phyloP scores from a whole-genome alignment of 192 early-diverging fungal species.

The Backusella morwellensis region DNA sequence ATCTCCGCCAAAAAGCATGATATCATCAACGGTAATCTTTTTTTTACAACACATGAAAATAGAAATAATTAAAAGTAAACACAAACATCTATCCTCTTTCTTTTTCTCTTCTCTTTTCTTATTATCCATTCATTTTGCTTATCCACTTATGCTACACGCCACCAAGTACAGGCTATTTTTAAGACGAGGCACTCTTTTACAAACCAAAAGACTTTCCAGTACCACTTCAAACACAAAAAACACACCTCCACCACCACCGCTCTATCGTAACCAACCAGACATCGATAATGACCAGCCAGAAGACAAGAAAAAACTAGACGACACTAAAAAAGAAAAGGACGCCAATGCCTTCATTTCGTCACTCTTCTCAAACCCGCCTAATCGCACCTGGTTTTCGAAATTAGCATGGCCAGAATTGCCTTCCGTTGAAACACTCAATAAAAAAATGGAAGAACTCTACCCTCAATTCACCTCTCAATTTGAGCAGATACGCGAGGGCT shows the following conservation, averaged over 20 bases:
- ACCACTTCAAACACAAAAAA: background rate
- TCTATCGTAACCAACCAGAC: background rate
- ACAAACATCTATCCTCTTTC: background rate
- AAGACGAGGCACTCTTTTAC: background rate
- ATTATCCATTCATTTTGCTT: background rate
- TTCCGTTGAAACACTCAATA: constrained; percentile 14
- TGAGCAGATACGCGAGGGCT: constrained; percentile 14
- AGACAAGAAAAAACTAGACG: background rate
- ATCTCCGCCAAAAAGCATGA: background rate
- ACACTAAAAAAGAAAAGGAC: background rate
- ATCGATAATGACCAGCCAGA: background rate
- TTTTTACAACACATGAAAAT: background rate
- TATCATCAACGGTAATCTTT: background rate
- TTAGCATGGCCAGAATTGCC: constrained; percentile 14
- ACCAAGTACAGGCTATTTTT: background rate
- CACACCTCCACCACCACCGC: background rate
- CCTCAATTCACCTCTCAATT: constrained; percentile 21
- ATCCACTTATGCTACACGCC: background rate
- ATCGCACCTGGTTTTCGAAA: constrained; percentile 6
- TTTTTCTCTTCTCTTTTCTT: background rate
- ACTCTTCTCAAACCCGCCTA: background rate
- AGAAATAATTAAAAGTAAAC: background rate
- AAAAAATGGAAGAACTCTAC: constrained; percentile 21
- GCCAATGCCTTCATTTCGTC: constrained; percentile 2
- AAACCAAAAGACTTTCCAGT: background rate